Conservation (phyloP, 768 basidiomycete species). For the Russula emetica region DNA sequence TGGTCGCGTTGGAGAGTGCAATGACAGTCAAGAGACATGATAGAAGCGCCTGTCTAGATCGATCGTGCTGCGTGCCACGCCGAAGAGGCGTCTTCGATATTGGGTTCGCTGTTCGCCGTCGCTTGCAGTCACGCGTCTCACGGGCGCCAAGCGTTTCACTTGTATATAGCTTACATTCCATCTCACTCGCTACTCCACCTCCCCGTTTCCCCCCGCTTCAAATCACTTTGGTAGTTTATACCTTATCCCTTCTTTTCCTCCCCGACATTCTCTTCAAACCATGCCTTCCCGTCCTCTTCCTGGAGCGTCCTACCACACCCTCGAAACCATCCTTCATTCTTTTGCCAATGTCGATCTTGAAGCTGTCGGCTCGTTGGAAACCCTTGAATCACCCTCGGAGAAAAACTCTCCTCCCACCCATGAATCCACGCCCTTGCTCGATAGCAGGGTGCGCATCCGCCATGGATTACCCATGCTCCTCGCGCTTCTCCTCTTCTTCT, state of each 20-base stretch:
- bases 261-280: background rate
- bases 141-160: background rate
- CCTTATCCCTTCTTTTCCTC: background rate
- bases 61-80: too few relatives aligned
- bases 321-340: background rate
- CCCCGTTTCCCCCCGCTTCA: background rate
- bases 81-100: background rate
- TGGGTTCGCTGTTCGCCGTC: background rate
- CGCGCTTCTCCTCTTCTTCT: background rate
- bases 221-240: too few relatives aligned
- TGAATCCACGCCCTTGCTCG: background rate
- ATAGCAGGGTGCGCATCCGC: background rate
- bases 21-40: too few relatives aligned
- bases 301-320: constrained; percentile 17
- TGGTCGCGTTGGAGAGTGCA: too few relatives aligned
- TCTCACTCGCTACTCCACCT: background rate
- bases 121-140: background rate
- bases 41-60: too few relatives aligned
- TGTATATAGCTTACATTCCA: background rate
- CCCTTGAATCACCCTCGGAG: background rate
- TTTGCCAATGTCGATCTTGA: constrained; percentile 11
- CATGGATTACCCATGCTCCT: constrained; percentile 3
- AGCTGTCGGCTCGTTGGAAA: background rate
- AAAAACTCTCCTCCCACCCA: background rate
- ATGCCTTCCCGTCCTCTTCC: constrained; percentile 15